Base-by-base conservation (phyloP, 805 yeast genomes). In the Kazachstania viticola region DNA sequence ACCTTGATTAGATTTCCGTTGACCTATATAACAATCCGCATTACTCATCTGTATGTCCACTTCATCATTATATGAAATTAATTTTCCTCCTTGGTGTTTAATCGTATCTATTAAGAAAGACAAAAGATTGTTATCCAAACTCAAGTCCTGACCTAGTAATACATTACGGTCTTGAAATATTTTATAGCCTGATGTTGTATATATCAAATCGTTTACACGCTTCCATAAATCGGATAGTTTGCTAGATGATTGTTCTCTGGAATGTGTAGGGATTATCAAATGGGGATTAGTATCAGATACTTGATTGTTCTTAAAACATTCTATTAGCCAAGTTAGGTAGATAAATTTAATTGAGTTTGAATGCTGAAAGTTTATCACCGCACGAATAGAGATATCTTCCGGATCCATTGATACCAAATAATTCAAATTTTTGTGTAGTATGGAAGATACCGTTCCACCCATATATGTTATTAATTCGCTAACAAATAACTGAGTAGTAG, bases 261-360 rank as follows among this genome's bases (percentile, higher is more conserved):
- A 32, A 16, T 40, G 38, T 12, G 28, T 5, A 33, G 36, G 9
- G 25, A 30, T 13, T n/a, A 77, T 51, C 13, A 67, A 42, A 46
- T 78, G 81, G 1, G 69, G 67, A 0, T 48, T 37, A 32, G 73
- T 85, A 33, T 69, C 70, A 9, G 79, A 51, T 31, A 56, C 64
- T 29, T 62, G 51, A 17, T 73, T 63, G 23, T 64, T 49, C 33
- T 67, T 71, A 38, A 81, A 60, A 48, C 87, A 78, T 36, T 71
- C 79, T 31, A 75, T 75, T 11, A 87, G 56, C 95, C 95, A 88
- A 14, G 73, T 71, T 0, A 95, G 93, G 3, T 68, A 61, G 3
- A 87, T 91, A 12, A 77, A 65, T 30, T 68, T 64, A 4, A 51
- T 51, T 17, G 34, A 29, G 1, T 58, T 59, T 11, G 22, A 11